Evolutionary conservation across 75 land plant species (phyloP).

Genomic region (Selaginella moellendorffii): DNA sequence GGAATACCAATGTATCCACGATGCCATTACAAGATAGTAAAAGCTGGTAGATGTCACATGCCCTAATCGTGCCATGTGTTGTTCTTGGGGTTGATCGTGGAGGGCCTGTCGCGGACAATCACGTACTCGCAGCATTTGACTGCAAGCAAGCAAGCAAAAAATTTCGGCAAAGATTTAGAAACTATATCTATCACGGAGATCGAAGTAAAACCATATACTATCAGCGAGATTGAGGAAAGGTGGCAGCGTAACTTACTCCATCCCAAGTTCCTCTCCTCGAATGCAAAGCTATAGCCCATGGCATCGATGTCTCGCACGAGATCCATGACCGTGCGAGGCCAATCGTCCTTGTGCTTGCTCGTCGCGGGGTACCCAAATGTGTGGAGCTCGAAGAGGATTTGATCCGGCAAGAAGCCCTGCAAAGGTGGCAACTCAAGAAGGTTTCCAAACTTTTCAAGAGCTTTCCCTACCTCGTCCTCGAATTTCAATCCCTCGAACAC

Average conservation of each 20-base stretch:
- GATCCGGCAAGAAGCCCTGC: neutral
- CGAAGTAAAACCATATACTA: too few species aligned
- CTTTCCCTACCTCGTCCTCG: neutral
- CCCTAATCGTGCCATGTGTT: too few species aligned
- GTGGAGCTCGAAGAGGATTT: neutral
- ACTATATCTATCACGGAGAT: too few species aligned
- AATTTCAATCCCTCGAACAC: neutral
- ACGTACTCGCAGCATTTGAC: neutral
- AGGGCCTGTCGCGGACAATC: neutral
- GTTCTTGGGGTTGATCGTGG: too few species aligned
- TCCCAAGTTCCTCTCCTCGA: too few species aligned
- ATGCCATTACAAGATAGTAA: too few species aligned
- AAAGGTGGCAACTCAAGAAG: neutral
- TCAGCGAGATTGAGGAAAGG: too few species aligned
- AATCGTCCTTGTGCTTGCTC: neutral
- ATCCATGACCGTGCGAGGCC: neutral
- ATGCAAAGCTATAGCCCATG: neutral
- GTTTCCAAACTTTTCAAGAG: neutral
- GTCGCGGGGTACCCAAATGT: neutral
- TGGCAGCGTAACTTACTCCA: too few species aligned
- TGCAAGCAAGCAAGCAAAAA: neutral
- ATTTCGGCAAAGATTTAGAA: neutral
- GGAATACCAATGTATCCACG: too few species aligned
- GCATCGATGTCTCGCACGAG: neutral
- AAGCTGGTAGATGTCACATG: too few species aligned